These are phyloP conservation scores for Apiospora pterosperma DNA, from an alignment of 2,329 filamentous ascomycete species.

Conservation along the genomic window DNA sequence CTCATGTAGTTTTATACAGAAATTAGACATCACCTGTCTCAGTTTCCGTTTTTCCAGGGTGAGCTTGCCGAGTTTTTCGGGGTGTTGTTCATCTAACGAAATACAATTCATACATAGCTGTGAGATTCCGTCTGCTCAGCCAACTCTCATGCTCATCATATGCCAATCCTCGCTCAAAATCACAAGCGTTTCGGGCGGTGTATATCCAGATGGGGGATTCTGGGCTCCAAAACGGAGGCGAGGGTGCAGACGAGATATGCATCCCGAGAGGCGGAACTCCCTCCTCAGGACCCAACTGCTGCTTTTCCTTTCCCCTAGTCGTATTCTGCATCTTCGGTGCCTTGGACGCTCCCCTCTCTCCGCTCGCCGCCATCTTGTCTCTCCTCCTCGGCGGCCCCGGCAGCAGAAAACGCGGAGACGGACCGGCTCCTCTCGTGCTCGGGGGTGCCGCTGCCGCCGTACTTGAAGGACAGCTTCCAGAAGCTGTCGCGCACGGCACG, in stretches of 20 bases:
- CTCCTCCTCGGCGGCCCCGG: neutral
- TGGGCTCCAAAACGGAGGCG: neutral
- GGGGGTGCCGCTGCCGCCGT: neutral
- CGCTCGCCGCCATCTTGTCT: neutral
- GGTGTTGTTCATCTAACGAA: neutral
- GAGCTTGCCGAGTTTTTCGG: neutral
- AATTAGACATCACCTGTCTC: neutral
- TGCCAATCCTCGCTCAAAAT: neutral
- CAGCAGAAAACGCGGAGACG: neutral
- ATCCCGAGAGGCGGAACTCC: neutral
- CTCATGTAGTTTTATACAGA: neutral
- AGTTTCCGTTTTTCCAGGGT: neutral
- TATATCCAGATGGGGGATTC: neutral
- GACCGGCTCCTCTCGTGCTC: neutral
- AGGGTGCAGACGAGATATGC: neutral
- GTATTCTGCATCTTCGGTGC: too few species aligned
- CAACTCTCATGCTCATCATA: neutral
- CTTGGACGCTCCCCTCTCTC: neutral
- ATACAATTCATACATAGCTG: neutral
- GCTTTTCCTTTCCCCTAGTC: neutral
- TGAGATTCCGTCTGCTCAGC: neutral
- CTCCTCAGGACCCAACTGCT: neutral
- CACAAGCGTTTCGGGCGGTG: neutral
- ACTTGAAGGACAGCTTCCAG: neutral
- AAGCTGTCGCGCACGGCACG: slow-evolving; percentile 1